Conservation (phyloP, 331 rosid species). For the Telfairia occidentalis region DNA sequence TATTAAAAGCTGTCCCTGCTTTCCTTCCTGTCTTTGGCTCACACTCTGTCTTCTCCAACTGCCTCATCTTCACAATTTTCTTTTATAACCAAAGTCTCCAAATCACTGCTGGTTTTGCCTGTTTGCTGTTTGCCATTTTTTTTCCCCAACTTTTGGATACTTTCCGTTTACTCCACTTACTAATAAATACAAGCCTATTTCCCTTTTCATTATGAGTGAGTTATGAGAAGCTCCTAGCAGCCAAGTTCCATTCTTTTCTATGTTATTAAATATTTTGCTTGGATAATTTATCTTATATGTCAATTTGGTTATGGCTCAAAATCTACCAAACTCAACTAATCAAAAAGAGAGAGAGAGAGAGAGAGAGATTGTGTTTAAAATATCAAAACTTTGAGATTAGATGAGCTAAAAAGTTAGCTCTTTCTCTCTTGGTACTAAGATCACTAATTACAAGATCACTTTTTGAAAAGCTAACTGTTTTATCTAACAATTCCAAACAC, state of each 20-base stretch:
- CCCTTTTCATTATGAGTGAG: background rate
- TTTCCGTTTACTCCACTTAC: background rate
- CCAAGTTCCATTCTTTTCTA: background rate
- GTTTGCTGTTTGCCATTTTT: background rate
- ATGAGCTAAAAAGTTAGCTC: constrained; percentile 21
- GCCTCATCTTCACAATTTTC: background rate
- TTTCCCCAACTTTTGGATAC: background rate
- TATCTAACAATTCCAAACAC: constrained; percentile 12
- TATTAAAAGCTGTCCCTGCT: background rate
- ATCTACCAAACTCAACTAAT: constrained; percentile 7
- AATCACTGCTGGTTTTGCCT: background rate
- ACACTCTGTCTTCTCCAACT: background rate
- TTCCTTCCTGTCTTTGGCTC: background rate
- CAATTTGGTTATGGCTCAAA: background rate
- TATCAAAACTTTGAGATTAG: constrained; percentile 28
- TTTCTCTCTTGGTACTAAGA: constrained; percentile 30
- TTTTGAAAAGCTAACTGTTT: constrained; percentile 17
- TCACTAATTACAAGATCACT: constrained; percentile 22
- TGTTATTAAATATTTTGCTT: background rate
- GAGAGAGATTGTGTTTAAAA: background rate
- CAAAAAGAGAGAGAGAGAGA: background rate
- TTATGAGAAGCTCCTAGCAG: background rate
- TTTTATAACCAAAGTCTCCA: background rate
- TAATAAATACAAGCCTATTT: background rate
- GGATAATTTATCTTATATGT: background rate